phyloP scores from a whole-genome alignment of 2,329 filamentous ascomycete species.

The Penicillium sp. region DNA sequence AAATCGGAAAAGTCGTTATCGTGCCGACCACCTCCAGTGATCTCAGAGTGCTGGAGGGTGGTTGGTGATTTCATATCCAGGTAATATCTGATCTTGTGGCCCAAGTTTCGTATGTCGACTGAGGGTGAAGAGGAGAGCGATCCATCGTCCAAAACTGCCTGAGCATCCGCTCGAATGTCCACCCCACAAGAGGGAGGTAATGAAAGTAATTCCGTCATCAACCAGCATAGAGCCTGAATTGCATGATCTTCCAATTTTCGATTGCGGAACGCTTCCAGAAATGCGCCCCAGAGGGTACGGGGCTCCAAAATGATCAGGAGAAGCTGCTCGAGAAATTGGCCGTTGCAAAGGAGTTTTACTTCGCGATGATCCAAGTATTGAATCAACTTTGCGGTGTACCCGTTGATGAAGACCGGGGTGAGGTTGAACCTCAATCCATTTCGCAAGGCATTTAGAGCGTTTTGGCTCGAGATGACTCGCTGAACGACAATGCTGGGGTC shows the following conservation, averaged over 20 bases:
- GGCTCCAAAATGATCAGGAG: slow-evolving; percentile 52
- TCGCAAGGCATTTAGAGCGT: slow-evolving; percentile 39
- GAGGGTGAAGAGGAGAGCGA: slow-evolving; percentile 29
- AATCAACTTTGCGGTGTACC: slow-evolving; percentile 37
- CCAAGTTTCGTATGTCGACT: slow-evolving; percentile 34
- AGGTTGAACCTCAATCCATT: slow-evolving; percentile 45
- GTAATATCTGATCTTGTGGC: slow-evolving; percentile 45
- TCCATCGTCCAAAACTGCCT: slow-evolving; percentile 23
- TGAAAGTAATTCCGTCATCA: slow-evolving; percentile 50
- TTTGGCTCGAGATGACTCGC: slow-evolving; percentile 37
- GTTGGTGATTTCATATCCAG: slow-evolving; percentile 27
- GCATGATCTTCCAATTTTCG: slow-evolving; percentile 33
- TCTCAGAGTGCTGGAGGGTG: neutral
- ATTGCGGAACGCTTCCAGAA: slow-evolving; percentile 37
- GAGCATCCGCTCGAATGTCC: slow-evolving; percentile 29
- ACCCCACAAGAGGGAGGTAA: slow-evolving; percentile 25
- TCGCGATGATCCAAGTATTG: slow-evolving; percentile 42
- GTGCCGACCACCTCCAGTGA: slow-evolving; percentile 63
- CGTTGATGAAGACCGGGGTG: slow-evolving; percentile 47
- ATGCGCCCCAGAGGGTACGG: slow-evolving; percentile 54
- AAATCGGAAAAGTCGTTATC: slow-evolving; percentile 69
- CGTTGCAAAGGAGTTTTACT: slow-evolving; percentile 51
- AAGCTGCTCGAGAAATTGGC: slow-evolving; percentile 50
- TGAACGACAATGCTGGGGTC: slow-evolving; percentile 45
- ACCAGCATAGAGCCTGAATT: slow-evolving; percentile 48